phyloP scores from a whole-genome alignment of 306 rosid genomes.

The Ormosia semicastrata region DNA sequence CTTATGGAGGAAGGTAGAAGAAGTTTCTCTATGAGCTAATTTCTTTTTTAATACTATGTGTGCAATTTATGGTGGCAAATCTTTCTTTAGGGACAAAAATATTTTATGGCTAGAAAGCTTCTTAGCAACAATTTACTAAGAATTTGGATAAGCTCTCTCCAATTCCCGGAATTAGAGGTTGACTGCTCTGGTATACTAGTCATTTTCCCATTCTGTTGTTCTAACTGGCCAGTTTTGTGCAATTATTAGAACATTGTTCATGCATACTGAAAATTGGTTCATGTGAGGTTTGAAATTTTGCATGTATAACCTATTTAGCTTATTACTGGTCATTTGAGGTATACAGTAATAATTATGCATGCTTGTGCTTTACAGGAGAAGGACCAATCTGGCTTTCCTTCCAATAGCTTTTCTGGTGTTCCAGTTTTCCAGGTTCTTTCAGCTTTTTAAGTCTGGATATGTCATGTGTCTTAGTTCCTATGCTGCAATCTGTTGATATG shows the following conservation, averaged over 20 bases:
- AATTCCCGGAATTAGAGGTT: background rate
- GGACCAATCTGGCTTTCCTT: slow-evolving; percentile 63
- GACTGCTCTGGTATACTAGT: background rate
- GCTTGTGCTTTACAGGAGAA: slow-evolving; percentile 54
- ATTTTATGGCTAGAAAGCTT: background rate
- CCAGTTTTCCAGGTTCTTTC: slow-evolving; percentile 91
- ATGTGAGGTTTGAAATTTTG: background rate
- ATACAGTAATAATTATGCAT: background rate
- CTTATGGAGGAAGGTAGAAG: background rate
- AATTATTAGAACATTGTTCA: background rate
- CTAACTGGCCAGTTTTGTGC: background rate
- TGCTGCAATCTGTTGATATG: background rate
- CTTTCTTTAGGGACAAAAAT: background rate
- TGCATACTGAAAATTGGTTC: background rate
- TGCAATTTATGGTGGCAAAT: background rate
- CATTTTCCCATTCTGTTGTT: background rate
- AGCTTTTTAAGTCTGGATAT: slow-evolving; percentile 4
- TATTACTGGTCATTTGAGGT: background rate
- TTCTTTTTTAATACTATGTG: background rate
- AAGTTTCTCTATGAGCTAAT: background rate
- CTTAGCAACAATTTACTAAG: background rate
- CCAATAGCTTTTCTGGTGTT: slow-evolving; percentile 69
- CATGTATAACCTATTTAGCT: background rate
- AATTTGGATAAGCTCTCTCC: background rate
- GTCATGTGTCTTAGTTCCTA: background rate